Conservation (phyloP, 2,329 filamentous ascomycete genomes). For the Paecilomyces variotii region DNA sequence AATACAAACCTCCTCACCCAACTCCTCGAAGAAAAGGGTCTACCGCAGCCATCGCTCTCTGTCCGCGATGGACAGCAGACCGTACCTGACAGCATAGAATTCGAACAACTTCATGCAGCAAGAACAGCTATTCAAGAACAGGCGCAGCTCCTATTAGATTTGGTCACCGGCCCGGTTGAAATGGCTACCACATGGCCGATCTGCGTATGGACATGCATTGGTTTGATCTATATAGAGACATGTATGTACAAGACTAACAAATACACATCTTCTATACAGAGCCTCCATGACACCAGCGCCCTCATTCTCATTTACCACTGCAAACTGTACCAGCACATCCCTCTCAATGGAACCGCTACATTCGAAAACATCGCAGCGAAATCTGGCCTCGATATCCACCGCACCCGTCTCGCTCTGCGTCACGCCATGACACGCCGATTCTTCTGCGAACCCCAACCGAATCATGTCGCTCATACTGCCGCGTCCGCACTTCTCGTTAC, state of each 20-base stretch:
- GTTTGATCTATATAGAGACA: not conserved
- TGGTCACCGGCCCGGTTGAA: not conserved
- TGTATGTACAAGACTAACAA: not conserved
- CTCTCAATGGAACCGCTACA: conserved; percentile 1
- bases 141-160: not conserved
- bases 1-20: not conserved
- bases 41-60: not conserved
- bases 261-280: not conserved
- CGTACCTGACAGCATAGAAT: not conserved
- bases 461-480: conserved; percentile 4
- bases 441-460: conserved; percentile 3
- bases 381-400: not conserved
- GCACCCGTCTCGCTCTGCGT: conserved; percentile 3
- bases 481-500: conserved; percentile 3
- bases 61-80: not conserved
- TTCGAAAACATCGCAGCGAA: conserved; percentile 2
- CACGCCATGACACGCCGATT: conserved; percentile 4
- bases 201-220: not conserved
- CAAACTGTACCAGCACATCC: not conserved
- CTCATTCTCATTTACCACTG: not conserved
- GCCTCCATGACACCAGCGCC: not conserved
- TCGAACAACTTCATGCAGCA: not conserved
- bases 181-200: not conserved
- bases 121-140: not conserved
- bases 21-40: not conserved